Base-by-base conservation (phyloP, 441 rosid species). In the Hura crepitans region DNA sequence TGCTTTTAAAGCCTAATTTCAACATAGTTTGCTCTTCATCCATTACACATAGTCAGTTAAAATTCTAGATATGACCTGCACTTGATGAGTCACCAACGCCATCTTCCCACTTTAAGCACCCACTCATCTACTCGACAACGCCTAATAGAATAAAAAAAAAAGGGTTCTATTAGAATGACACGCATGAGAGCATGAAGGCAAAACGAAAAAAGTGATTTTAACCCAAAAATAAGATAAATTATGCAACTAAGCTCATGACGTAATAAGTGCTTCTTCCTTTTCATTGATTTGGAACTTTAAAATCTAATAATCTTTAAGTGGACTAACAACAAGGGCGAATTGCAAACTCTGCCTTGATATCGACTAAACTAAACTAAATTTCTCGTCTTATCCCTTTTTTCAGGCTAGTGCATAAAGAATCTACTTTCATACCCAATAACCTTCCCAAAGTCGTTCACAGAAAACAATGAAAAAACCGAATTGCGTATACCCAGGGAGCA, bases 51-150 rank as follows among this genome's bases (percentile, higher is more conserved):
- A 37, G 61, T 10, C 22, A 46, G 43, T 47, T 49, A 30, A 65
- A 9, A 31, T 55, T 60, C 47, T 30, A 60, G 28, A 30, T 56
- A 31, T 75, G 80, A 88, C 98, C 98, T 87, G 94, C 83, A 86
- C 78, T 51, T 88, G 92, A 83, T 91, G 91, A 81, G 96, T 91
- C 78, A 83, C 89, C 88, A 93, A 83, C 76, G 85, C 89, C 97
- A 91, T 93, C 78, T 74, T 88, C 86, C 78, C 83, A 80, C 75
- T 82, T 79, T 42, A 80, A 80, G 84, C 86, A 77, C 79, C 81
- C 58, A 70, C 77, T 80, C 97, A 93, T 87, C 74, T 83, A 91
- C 81, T 79, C 83, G 65, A 73, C 64, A 72, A 74, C 66, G 73
- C 87, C 81, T 82, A 74, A 62, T 78, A 35, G 6, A 35, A 68